Evolutionary conservation across 352 stramenopile species (phyloP).

Genomic region (Pythium rishiriense): DNA sequence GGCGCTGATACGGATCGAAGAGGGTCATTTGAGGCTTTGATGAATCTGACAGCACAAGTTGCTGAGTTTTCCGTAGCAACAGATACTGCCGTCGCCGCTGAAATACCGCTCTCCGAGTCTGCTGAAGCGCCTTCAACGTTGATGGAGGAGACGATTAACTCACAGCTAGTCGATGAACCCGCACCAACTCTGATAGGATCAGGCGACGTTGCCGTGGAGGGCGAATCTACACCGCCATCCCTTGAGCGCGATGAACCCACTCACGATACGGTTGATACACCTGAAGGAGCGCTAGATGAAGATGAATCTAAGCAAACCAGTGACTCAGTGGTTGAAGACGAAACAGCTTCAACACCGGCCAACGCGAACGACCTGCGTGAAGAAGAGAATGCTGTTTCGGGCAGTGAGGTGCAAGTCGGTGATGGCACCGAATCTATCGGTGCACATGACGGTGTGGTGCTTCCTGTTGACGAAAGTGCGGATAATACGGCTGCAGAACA

Average conservation of each 20-base stretch:
- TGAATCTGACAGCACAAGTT: constrained; percentile 27
- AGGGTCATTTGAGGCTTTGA: constrained; percentile 27
- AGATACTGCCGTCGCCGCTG: background rate
- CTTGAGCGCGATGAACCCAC: background rate
- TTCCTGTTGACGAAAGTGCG: too few relatives aligned
- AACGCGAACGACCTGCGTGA: background rate
- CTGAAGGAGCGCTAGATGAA: too few relatives aligned
- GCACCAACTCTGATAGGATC: background rate
- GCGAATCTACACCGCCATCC: background rate
- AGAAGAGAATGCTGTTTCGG: background rate
- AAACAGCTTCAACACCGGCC: background rate
- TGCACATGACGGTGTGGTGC: too few relatives aligned
- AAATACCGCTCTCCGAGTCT: background rate
- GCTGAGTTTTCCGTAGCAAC: constrained; percentile 13
- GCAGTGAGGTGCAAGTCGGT: background rate
- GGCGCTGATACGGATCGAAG: background rate
- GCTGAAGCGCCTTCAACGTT: background rate
- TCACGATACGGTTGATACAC: background rate
- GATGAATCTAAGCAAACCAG: background rate
- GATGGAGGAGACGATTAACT: background rate
- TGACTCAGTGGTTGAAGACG: background rate
- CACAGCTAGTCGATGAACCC: background rate
- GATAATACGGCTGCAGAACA: too few relatives aligned
- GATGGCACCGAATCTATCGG: too few relatives aligned
- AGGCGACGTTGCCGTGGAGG: background rate